phyloP scores from a whole-genome alignment of 768 basidiomycete genomes.

The Xerocomellus dryophilus region DNA sequence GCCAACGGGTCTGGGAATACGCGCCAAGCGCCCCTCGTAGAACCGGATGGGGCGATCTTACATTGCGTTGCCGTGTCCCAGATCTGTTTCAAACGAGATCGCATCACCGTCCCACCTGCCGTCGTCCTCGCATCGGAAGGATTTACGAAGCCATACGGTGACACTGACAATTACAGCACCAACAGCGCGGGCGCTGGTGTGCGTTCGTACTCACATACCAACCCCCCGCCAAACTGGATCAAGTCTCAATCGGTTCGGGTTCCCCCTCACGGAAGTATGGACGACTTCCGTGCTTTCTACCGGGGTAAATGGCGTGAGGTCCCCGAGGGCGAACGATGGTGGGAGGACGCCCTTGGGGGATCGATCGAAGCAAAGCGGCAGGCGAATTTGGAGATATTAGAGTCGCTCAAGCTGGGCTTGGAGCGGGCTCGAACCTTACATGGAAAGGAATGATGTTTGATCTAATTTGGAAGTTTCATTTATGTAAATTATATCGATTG shows the following conservation, averaged over 20 bases:
- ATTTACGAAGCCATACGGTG: slow-evolving; percentile 33
- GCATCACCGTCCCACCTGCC: slow-evolving; percentile 71
- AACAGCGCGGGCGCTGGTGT: background rate
- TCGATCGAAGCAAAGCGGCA: slow-evolving; percentile 40
- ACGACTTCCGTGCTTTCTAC: slow-evolving; percentile 40
- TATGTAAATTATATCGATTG: background rate
- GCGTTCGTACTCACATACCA: slow-evolving; percentile 34
- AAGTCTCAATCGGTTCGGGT: slow-evolving; percentile 24
- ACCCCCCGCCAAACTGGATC: slow-evolving; percentile 30
- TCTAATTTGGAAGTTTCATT: background rate
- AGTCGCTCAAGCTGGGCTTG: slow-evolving; percentile 22
- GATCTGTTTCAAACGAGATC: slow-evolving; percentile 64
- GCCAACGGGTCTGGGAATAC: background rate
- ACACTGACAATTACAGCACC: background rate
- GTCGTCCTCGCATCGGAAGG: slow-evolving; percentile 62
- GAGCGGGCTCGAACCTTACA: slow-evolving; percentile 18
- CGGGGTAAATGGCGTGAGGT: slow-evolving; percentile 61
- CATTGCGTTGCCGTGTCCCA: slow-evolving; percentile 65
- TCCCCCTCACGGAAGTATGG: slow-evolving; percentile 20
- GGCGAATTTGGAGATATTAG: slow-evolving; percentile 24
- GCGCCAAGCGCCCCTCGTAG: slow-evolving; percentile 13
- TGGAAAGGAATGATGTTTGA: background rate
- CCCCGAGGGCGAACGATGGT: slow-evolving; percentile 60
- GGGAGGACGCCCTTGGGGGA: slow-evolving; percentile 58
- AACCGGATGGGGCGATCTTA: slow-evolving; percentile 50